These are phyloP conservation scores for Eremothecium cymbalariae DNA, from an alignment of 1,139 yeast species.

Conservation along the genomic window DNA sequence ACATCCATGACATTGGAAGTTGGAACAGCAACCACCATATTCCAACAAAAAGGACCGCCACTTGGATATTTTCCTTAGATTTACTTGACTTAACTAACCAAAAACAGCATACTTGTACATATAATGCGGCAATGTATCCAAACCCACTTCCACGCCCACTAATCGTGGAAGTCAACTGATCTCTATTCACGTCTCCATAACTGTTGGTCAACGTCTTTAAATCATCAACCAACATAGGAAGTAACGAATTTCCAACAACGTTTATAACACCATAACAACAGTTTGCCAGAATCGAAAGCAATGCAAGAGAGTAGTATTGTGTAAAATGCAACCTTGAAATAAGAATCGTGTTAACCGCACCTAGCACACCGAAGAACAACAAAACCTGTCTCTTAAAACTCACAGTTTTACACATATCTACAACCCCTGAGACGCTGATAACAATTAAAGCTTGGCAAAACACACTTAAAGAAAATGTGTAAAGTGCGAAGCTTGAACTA, in stretches of 20 bases:
- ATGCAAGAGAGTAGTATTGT: conserved; percentile 47
- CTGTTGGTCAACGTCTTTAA: conserved; percentile 15
- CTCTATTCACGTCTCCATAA: conserved; percentile 15
- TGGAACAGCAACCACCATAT: conserved; percentile 66
- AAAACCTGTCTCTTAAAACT: conserved; percentile 34
- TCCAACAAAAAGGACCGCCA: conserved; percentile 53
- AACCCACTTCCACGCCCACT: conserved; percentile 61
- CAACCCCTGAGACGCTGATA: conserved; percentile 63
- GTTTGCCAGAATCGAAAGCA: conserved; percentile 51
- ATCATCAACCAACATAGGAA: conserved; percentile 45
- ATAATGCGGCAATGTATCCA: conserved; percentile 55
- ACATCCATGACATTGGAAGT: conserved; percentile 42
- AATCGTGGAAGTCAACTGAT: conserved; percentile 38
- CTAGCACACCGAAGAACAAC: conserved; percentile 46
- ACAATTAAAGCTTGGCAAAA: conserved; percentile 57
- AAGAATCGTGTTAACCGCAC: conserved; percentile 43
- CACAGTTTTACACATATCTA: conserved; percentile 45
- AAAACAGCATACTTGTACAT: conserved; percentile 53
- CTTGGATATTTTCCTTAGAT: conserved; percentile 41
- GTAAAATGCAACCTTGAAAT: conserved; percentile 38
- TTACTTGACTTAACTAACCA: conserved; percentile 39
- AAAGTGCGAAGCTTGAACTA: conserved; percentile 59
- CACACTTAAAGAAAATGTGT: conserved; percentile 59
- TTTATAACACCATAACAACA: conserved; percentile 65
- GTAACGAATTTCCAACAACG: conserved; percentile 65